Conservation (phyloP, 164 flowering plant species). For the Vitis rotundifolia region DNA sequence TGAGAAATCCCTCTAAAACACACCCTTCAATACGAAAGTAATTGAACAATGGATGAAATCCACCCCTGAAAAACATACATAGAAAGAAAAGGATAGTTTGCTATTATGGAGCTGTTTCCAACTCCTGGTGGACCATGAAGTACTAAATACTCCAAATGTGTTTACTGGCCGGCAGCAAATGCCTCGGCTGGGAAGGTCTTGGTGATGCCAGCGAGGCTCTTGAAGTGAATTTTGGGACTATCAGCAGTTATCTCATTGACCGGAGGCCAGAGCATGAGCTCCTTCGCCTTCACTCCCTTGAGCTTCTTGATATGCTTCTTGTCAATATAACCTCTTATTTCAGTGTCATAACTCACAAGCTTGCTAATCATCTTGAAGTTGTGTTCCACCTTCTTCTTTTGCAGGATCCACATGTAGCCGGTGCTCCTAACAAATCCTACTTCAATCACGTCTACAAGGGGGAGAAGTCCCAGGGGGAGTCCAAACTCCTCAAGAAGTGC, state of each 20-base stretch:
- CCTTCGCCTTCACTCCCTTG: slow-evolving; percentile 47
- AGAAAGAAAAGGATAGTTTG: too few species aligned
- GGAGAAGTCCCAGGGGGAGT: slow-evolving; percentile 39
- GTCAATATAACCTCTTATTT: slow-evolving; percentile 15
- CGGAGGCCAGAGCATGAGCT: slow-evolving; percentile 42
- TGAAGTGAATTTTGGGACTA: slow-evolving; percentile 36
- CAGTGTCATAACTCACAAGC: slow-evolving; percentile 28
- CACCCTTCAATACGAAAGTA: too few species aligned
- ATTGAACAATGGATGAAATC: too few species aligned
- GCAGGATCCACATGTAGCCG: slow-evolving; percentile 42
- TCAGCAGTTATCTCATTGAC: slow-evolving; percentile 28
- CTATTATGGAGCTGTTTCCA: too few species aligned
- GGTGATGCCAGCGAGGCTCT: slow-evolving; percentile 39
- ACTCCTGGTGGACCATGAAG: too few species aligned
- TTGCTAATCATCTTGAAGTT: slow-evolving; percentile 31
- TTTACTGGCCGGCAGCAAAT: slow-evolving; percentile 31
- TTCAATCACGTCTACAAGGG: slow-evolving; percentile 32
- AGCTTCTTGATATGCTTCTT: slow-evolving; percentile 38
- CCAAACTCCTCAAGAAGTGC: slow-evolving; percentile 27
- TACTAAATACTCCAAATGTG: too few species aligned
- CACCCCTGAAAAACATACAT: too few species aligned
- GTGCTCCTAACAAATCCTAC: slow-evolving; percentile 27
- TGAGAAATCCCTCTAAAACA: too few species aligned
- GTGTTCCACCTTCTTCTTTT: slow-evolving; percentile 37
- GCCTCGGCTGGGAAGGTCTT: slow-evolving; percentile 39